Evolutionary conservation across 805 yeast species (phyloP).

Genomic region (Wickerhamiella parazyma): DNA sequence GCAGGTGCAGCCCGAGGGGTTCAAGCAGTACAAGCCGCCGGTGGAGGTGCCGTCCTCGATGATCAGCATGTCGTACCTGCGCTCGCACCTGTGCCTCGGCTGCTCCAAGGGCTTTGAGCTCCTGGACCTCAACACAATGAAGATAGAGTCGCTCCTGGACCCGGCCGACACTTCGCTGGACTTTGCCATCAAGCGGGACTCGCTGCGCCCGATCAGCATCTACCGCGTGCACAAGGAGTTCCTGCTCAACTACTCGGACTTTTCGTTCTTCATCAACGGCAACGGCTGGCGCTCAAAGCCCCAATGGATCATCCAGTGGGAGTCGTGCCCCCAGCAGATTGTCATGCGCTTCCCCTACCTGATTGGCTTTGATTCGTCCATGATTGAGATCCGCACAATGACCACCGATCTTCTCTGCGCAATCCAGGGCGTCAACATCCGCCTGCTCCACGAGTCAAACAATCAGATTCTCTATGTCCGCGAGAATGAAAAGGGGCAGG

Average conservation of each 20-base stretch:
- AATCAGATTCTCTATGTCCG: conserved; percentile 89
- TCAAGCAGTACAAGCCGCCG: conserved; percentile 55
- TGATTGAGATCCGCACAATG: conserved; percentile 85
- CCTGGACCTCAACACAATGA: conserved; percentile 69
- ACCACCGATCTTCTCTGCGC: conserved; percentile 75
- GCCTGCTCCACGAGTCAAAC: conserved; percentile 77
- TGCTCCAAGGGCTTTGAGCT: conserved; percentile 95
- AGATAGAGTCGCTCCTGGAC: conserved; percentile 78
- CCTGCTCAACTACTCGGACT: conserved; percentile 76
- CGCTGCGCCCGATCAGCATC: conserved; percentile 78
- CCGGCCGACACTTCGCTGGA: conserved; percentile 98
- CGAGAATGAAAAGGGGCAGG: conserved; percentile 80
- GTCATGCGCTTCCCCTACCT: conserved; percentile 91
- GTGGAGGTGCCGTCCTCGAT: conserved; percentile 79
- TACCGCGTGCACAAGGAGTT: conserved; percentile 84
- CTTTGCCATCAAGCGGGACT: conserved; percentile 74
- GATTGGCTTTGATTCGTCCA: conserved; percentile 76
- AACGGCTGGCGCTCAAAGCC: conserved; percentile 95
- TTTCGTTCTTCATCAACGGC: conserved; percentile 84
- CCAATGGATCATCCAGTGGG: conserved; percentile 93
- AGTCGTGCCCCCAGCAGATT: conserved; percentile 84
- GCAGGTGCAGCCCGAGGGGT: conserved; percentile 37
- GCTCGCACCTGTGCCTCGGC: conserved; percentile 82
- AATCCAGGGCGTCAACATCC: conserved; percentile 82
- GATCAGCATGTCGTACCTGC: conserved; percentile 77